Percentiles rank a stretch among this genome's conserved stretches.
These are phyloP conservation scores for Yamadazyma dendronema DNA, from an alignment of 1,139 yeast genomes.

Conservation along the genomic window DNA sequence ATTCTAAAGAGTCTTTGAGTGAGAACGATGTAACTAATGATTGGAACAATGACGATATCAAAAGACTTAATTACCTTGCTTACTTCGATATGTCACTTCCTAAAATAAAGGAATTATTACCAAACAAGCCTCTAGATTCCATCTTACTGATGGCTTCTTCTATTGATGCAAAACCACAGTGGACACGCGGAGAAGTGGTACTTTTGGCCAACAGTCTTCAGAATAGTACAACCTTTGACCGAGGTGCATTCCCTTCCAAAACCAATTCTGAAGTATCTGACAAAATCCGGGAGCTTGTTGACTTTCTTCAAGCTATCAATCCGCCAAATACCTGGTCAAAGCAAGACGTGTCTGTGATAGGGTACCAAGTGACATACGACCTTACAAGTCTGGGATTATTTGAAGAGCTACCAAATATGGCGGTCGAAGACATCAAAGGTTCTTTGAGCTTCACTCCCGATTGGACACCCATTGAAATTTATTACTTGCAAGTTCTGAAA, in stretches of 20 bases:
- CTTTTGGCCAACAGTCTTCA: constrained; percentile 5
- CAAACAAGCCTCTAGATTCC: constrained; percentile 2
- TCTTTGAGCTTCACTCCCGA: constrained; percentile 3
- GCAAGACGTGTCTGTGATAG: constrained; percentile 5
- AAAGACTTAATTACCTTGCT: constrained; percentile 9
- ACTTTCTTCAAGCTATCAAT: background rate
- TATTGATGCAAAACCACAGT: constrained; percentile 2
- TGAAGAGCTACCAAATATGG: constrained; percentile 16
- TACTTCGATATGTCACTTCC: constrained; percentile 12
- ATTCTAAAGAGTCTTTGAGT: constrained; percentile 15
- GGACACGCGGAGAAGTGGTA: constrained; percentile 15
- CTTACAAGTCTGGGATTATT: constrained; percentile 14
- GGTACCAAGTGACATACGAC: constrained; percentile 9
- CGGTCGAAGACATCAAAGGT: constrained; percentile 10
- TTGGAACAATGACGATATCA: constrained; percentile 10
- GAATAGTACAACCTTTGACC: background rate
- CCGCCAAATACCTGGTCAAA: constrained; percentile 6
- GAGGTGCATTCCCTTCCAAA: constrained; percentile 10
- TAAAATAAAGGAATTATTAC: constrained; percentile 7
- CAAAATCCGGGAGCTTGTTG: background rate
- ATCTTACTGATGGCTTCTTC: background rate
- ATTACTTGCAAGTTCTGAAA: constrained; percentile 11
- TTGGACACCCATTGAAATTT: constrained; percentile 14
- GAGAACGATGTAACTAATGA: constrained; percentile 12
- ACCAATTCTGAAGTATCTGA: background rate